A percentile compares a stretch with the other conserved stretches of the same genome.
Conservation (phyloP, 164 flowering plant genomes). For the Amborella trichopoda region DNA sequence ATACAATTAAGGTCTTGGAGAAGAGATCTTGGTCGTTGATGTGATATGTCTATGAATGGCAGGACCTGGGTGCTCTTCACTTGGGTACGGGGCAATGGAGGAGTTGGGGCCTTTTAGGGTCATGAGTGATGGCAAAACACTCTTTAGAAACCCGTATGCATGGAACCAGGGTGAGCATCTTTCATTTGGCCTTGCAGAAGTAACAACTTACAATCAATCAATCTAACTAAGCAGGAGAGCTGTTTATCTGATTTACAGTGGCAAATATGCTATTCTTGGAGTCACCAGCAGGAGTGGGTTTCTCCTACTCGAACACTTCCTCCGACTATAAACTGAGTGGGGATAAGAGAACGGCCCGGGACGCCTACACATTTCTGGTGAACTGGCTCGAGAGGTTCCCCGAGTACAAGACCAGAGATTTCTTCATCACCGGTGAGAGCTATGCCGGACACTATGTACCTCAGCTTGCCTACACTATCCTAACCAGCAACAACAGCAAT, state of each 20-base stretch:
- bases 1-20: too few species aligned
- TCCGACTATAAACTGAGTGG: slow-evolving; percentile 20
- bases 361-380: slow-evolving; percentile 21
- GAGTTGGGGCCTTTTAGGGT: slow-evolving; percentile 34
- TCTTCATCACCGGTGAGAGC: slow-evolving; percentile 38
- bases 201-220: background rate
- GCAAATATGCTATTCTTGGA: slow-evolving; percentile 33
- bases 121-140: slow-evolving; percentile 16
- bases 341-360: slow-evolving; percentile 26
- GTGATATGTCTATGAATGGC: too few species aligned
- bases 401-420: slow-evolving; percentile 26
- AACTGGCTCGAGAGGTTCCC: slow-evolving; percentile 37
- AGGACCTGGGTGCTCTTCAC: slow-evolving; percentile 40
- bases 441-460: slow-evolving; percentile 39
- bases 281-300: slow-evolving; percentile 36
- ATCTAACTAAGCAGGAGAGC: background rate
- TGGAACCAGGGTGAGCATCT: slow-evolving; percentile 20
- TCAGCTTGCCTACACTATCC: slow-evolving; percentile 26
- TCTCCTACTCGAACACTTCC: slow-evolving; percentile 30
- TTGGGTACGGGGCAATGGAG: slow-evolving; percentile 30
- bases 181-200: background rate
- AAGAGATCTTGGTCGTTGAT: too few species aligned
- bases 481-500: slow-evolving; percentile 10
- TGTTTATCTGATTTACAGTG: slow-evolving; percentile 10
- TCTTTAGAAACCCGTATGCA: slow-evolving; percentile 11